Conservation (phyloP, 306 rosid genomes). For the Dryas drummondii region DNA sequence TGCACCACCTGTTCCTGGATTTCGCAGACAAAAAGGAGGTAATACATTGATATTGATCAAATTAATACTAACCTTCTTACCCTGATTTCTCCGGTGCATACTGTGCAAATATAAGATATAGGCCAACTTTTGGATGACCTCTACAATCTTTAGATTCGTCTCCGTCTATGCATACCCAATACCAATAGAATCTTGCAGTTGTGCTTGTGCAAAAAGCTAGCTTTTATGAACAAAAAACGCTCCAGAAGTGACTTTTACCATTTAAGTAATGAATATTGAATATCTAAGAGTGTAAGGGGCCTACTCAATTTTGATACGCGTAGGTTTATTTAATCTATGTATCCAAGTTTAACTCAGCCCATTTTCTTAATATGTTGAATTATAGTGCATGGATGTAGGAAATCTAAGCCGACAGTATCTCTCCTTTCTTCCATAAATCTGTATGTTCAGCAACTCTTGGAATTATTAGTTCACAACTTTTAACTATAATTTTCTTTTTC, state of each 20-base stretch:
- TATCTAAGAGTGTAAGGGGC: not conserved
- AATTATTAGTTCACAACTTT: slow-evolving; percentile 6
- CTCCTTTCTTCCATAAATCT: not conserved
- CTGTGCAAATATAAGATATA: not conserved
- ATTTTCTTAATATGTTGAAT: not conserved
- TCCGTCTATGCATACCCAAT: not conserved
- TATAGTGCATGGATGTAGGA: not conserved
- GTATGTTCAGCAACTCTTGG: not conserved
- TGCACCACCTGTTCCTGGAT: slow-evolving; percentile 88
- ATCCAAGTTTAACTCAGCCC: not conserved
- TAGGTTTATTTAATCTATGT: not conserved
- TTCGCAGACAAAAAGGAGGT: slow-evolving; percentile 90
- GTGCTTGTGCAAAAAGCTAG: not conserved
- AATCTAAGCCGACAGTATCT: not conserved
- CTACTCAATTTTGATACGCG: not conserved
- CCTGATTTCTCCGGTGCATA: not conserved
- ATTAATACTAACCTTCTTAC: not conserved
- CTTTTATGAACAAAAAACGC: not conserved
- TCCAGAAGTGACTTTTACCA: not conserved
- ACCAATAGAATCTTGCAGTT: not conserved
- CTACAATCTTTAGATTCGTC: not conserved
- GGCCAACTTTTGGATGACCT: not conserved
- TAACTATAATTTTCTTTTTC: slow-evolving; percentile 24
- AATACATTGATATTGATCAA: not conserved
- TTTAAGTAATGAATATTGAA: not conserved